Percentiles rank a stretch among this genome's conserved stretches.
Conservation (phyloP, 2,329 filamentous ascomycete genomes). For the Talaromyces marneffei region DNA sequence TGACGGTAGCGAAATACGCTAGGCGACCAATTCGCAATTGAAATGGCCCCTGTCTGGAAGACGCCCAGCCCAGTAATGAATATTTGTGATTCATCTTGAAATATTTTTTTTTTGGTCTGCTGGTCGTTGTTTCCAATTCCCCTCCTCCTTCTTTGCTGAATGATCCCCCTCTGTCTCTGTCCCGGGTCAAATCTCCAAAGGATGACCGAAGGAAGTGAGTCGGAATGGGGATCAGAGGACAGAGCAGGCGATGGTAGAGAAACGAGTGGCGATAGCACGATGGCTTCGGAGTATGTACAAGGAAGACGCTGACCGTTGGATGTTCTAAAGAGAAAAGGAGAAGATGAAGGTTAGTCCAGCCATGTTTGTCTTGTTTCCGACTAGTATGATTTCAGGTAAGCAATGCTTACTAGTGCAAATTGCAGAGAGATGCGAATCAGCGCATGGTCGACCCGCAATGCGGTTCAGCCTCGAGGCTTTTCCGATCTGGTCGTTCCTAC, state of each 20-base stretch:
- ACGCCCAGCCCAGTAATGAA: conserved; percentile 10
- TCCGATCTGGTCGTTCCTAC: background rate
- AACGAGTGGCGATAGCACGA: background rate
- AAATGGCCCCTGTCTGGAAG: conserved; percentile 2
- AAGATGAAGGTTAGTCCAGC: background rate
- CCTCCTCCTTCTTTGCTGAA: background rate
- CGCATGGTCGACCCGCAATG: background rate
- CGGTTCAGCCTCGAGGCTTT: background rate
- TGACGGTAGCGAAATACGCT: conserved; percentile 9
- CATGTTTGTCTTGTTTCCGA: background rate
- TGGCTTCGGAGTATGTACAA: background rate
- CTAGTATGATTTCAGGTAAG: conserved; percentile 2
- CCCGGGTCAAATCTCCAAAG: background rate
- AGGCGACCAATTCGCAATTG: conserved; percentile 11
- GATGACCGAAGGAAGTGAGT: background rate
- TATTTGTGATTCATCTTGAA: conserved; percentile 9
- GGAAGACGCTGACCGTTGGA: background rate
- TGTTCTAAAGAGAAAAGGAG: conserved; percentile 2
- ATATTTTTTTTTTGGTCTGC: background rate
- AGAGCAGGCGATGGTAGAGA: background rate
- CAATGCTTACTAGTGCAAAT: background rate
- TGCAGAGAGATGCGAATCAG: background rate
- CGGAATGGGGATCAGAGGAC: conserved; percentile 1
- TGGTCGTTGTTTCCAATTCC: background rate
- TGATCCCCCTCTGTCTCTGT: background rate